Evolutionary conservation across 2,329 filamentous ascomycete species (phyloP).

Genomic region (Microdochium paspali): DNA sequence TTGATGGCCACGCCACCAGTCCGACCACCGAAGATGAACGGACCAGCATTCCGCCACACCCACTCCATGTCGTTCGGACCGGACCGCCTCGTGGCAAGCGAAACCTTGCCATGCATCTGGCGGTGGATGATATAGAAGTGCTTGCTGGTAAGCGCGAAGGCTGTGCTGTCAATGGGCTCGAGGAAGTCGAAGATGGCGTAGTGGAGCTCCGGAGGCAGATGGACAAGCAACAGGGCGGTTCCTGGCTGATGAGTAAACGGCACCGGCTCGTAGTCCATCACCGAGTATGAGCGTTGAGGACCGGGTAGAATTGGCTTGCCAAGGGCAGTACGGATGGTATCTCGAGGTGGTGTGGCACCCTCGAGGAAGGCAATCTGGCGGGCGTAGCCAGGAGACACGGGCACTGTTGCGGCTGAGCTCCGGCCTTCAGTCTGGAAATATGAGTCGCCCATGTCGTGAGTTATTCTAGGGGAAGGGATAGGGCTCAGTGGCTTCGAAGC

Average conservation of each 20-base stretch:
- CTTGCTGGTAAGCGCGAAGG: constrained; percentile 48
- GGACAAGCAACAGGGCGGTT: constrained; percentile 33
- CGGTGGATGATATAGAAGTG: constrained; percentile 50
- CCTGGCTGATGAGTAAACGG: constrained; percentile 38
- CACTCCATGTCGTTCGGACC: constrained; percentile 56
- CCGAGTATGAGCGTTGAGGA: constrained; percentile 48
- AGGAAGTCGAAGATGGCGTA: constrained; percentile 52
- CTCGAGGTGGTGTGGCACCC: background rate
- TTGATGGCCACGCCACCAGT: constrained; percentile 6
- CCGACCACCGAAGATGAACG: constrained; percentile 21
- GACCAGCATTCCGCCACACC: constrained; percentile 49
- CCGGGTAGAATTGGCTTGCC: constrained; percentile 21
- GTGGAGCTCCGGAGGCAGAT: constrained; percentile 51
- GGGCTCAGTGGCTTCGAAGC: constrained; percentile 6
- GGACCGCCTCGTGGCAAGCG: constrained; percentile 44
- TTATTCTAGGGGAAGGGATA: constrained; percentile 9
- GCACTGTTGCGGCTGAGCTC: background rate
- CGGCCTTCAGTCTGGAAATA: background rate
- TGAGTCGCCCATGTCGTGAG: background rate
- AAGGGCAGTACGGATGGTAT: background rate
- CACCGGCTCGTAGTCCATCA: constrained; percentile 50
- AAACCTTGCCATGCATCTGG: constrained; percentile 44
- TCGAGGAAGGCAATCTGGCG: background rate
- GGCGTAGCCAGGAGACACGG: background rate
- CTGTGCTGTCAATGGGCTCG: constrained; percentile 55